These are phyloP conservation scores for Suhomyces canberraensis DNA, from an alignment of 805 yeast genomes.

Conservation along the genomic window DNA sequence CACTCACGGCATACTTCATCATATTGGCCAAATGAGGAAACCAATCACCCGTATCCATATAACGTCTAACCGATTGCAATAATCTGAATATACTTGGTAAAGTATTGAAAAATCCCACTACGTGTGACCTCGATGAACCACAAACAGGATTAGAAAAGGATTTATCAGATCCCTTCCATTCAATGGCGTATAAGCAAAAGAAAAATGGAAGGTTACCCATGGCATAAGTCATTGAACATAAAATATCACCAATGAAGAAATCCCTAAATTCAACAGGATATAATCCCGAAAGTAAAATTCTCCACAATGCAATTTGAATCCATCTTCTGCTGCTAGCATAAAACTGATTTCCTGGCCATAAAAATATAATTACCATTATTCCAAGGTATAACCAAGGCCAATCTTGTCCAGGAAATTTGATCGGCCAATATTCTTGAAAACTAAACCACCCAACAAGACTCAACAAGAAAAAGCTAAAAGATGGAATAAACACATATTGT, in stretches of 20 bases:
- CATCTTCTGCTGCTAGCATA: slow-evolving; percentile 70
- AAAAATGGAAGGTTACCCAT: slow-evolving; percentile 82
- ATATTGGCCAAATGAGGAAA: slow-evolving; percentile 95
- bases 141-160: slow-evolving; percentile 41
- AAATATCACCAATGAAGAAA: slow-evolving; percentile 87
- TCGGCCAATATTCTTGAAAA: slow-evolving; percentile 65
- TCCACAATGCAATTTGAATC: slow-evolving; percentile 67
- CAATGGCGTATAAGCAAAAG: slow-evolving; percentile 73
- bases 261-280: slow-evolving; percentile 95
- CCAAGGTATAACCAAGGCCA: slow-evolving; percentile 81
- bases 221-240: slow-evolving; percentile 85
- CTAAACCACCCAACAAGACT: slow-evolving; percentile 73
- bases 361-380: slow-evolving; percentile 41
- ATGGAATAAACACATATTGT: slow-evolving; percentile 64
- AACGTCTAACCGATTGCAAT: slow-evolving; percentile 88
- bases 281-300: slow-evolving; percentile 76
- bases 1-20: slow-evolving; percentile 66
- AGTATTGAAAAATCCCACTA: slow-evolving; percentile 79
- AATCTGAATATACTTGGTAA: slow-evolving; percentile 90
- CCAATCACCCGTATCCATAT: slow-evolving; percentile 88
- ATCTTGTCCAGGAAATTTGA: slow-evolving; percentile 56
- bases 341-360: slow-evolving; percentile 60
- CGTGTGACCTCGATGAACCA: slow-evolving; percentile 72
- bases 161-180: slow-evolving; percentile 52
- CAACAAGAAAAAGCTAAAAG: slow-evolving; percentile 53